phyloP scores from a whole-genome alignment of 495 filamentous ascomycete genomes.

The Baudoinia panamericana region DNA sequence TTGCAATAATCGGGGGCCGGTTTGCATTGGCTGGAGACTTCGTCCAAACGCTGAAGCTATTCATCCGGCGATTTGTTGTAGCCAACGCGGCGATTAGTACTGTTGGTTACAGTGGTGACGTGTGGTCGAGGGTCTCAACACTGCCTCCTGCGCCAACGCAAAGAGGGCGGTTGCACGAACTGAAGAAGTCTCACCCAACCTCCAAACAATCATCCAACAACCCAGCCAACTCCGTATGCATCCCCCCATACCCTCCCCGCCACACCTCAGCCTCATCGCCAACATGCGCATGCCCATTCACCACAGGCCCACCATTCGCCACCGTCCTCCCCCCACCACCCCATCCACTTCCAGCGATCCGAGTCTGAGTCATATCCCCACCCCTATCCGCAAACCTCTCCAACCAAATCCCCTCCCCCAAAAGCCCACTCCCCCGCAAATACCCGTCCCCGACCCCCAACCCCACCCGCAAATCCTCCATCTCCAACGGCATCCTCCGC shows the following conservation, averaged over 20 bases:
- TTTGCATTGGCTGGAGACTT: too few relatives aligned
- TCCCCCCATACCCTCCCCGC: conserved; percentile 54
- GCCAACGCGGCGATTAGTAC: too few relatives aligned
- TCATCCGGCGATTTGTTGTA: too few relatives aligned
- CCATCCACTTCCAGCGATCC: conserved; percentile 45
- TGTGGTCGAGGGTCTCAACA: too few relatives aligned
- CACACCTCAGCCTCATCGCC: conserved; percentile 43
- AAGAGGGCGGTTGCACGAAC: neutral
- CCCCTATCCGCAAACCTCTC: conserved; percentile 42
- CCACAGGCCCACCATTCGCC: conserved; percentile 27
- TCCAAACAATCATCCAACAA: conserved; percentile 46
- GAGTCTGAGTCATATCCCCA: too few relatives aligned
- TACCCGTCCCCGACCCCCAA: conserved; percentile 60
- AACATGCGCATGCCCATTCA: conserved; percentile 45
- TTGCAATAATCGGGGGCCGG: too few relatives aligned
- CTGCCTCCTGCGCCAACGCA: too few relatives aligned
- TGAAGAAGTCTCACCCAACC: conserved; percentile 10
- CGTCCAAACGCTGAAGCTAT: too few relatives aligned
- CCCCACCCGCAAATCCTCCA: conserved; percentile 66
- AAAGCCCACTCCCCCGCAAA: conserved; percentile 62
- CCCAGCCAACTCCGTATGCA: conserved; percentile 49
- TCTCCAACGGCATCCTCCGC: conserved; percentile 52
- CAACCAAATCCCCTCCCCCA: conserved; percentile 52
- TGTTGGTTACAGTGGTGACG: too few relatives aligned
- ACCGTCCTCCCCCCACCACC: conserved; percentile 13